Base-by-base conservation (phyloP, 192 early-diverging fungal genomes). In the Backusella mclennaniae region DNA sequence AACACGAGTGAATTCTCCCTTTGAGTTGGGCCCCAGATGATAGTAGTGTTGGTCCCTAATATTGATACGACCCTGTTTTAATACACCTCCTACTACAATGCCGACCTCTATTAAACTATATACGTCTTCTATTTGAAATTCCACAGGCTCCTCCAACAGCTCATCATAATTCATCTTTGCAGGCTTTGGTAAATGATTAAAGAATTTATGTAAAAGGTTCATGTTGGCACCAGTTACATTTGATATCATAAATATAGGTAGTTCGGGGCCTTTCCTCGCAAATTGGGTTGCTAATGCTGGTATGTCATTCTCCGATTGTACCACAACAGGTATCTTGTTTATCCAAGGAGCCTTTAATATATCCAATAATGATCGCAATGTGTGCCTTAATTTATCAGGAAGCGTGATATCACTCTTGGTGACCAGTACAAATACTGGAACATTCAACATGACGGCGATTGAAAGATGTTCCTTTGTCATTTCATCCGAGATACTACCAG, bases 201-300 rank as follows among this genome's bases (percentile, higher is more conserved):
- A 86, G 41, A 96, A 88, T 69, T 88, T 87, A 6, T 82, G 81
- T 53, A 97, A 76, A 4, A 93, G 74, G 75, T 89, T 71, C 80
- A 93, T 77, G 77, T 94, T 87, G 76, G 90, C 89, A 35, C 92
- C 92, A 1, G 92, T 93, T 35, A 97, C 95, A 75, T 91, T 96
- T 14, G 95, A 96, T 0, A 92, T 88, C 26, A 96, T 84, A 67
- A 97, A 91, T 31, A 97, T 91, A 5, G 96, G 96, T 56, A 96
- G 89, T 15, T 94, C 88, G 23, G 85, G 86, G 2, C 81, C 78
- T 17, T 77, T 68, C 38, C 77, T 67, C 2, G 81, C 79, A 35
- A 83, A 81, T 49, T 85, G 83, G 23, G 79, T 70, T 33, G 85
- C 80, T 2, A 74, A 68, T 17, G 76, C 66, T 6, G 71, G 74